These are phyloP conservation scores for Ganoderma boninense DNA, from an alignment of 1,284 basidiomycete genomes.

Conservation along the genomic window DNA sequence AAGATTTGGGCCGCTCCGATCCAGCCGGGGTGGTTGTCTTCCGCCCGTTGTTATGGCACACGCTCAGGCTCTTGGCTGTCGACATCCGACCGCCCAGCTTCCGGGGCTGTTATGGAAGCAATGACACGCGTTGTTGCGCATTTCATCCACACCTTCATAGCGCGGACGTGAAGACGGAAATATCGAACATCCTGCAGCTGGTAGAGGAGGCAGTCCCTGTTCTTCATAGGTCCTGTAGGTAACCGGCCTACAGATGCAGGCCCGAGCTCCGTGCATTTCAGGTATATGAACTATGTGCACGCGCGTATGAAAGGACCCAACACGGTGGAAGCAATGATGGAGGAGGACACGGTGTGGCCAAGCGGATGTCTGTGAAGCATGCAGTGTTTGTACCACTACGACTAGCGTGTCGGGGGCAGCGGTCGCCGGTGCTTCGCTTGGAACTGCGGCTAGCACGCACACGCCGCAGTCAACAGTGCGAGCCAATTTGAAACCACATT, in stretches of 20 bases:
- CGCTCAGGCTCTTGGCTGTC: neutral
- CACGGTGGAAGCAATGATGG: neutral
- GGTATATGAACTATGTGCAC: neutral
- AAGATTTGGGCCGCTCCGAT: neutral
- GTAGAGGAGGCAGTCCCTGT: neutral
- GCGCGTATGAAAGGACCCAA: too few relatives aligned
- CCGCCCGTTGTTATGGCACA: neutral
- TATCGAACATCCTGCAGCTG: too few relatives aligned
- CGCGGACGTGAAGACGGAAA: neutral
- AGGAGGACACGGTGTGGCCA: neutral
- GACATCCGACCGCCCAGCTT: neutral
- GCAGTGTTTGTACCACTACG: neutral
- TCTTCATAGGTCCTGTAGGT: neutral
- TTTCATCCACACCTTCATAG: neutral
- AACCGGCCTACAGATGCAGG: neutral
- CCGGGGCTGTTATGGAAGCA: neutral
- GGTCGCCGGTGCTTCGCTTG: neutral
- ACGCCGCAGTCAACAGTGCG: neutral
- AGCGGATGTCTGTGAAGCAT: neutral
- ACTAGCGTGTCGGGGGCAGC: neutral
- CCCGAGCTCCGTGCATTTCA: neutral
- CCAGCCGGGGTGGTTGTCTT: neutral
- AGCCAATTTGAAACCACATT: neutral
- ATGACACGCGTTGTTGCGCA: neutral
- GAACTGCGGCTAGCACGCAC: neutral